Evolutionary conservation across 805 yeast genomes (phyloP).

Genomic region (Teunomyces tritomae): DNA sequence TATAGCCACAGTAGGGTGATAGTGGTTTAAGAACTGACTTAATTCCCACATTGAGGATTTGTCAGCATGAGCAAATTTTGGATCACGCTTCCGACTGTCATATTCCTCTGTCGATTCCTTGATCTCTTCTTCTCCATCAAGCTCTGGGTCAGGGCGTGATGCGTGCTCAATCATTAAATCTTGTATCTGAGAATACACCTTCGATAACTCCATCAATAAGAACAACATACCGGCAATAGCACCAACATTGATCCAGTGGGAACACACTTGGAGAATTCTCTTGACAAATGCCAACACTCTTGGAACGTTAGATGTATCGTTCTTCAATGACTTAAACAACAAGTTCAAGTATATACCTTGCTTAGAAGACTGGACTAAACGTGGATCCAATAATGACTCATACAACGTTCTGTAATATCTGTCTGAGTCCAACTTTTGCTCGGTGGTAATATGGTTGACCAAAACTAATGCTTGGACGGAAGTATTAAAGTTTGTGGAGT

Average conservation of each 20-base stretch:
- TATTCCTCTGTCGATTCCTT: conserved; percentile 33
- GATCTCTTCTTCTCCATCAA: conserved; percentile 8
- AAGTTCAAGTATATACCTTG: conserved; percentile 89
- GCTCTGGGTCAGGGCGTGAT: conserved; percentile 44
- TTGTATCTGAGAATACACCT: conserved; percentile 61
- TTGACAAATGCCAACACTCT: conserved; percentile 89
- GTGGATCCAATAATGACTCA: conserved; percentile 82
- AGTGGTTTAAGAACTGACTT: conserved; percentile 68
- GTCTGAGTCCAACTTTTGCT: conserved; percentile 55
- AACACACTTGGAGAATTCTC: conserved; percentile 80
- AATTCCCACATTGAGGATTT: conserved; percentile 86
- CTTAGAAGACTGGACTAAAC: conserved; percentile 83
- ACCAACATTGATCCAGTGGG: conserved; percentile 85
- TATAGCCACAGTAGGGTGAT: conserved; percentile 85
- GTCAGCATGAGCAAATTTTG: conserved; percentile 84
- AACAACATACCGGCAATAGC: conserved; percentile 80
- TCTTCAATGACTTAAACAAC: conserved; percentile 76
- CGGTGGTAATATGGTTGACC: conserved; percentile 72
- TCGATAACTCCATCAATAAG: conserved; percentile 66
- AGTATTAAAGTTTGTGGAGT: conserved; percentile 90
- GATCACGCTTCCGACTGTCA: conserved; percentile 89
- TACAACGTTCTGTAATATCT: conserved; percentile 86
- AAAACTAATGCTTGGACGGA: conserved; percentile 88
- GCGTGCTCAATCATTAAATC: conserved; percentile 55
- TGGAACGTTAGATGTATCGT: conserved; percentile 52